Evolutionary conservation across 306 rosid species (phyloP).

Genomic region (Mimosa bimucronata): DNA sequence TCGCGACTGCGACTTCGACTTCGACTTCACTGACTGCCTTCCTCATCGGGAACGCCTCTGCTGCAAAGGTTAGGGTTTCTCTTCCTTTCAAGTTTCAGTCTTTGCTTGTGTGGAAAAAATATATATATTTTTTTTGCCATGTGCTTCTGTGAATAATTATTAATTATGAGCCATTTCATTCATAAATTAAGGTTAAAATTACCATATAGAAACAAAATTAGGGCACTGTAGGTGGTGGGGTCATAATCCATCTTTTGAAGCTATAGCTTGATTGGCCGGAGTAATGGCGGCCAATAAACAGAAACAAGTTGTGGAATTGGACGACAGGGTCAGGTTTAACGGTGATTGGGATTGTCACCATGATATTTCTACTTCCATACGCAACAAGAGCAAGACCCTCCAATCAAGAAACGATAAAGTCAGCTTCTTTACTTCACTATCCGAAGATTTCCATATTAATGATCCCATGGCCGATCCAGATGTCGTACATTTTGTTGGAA

Average conservation of each 20-base stretch:
- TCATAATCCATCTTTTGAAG: no score
- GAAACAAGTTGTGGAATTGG: constrained; percentile 10
- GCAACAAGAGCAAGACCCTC: not conserved
- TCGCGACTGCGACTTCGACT: no score
- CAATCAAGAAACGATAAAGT: constrained; percentile 2
- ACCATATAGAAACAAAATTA: not conserved
- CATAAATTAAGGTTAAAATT: not conserved
- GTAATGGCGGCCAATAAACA: constrained; percentile 12
- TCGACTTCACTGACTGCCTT: not conserved
- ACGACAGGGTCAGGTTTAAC: not conserved
- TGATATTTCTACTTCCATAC: constrained; percentile 29
- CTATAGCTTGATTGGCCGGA: no score
- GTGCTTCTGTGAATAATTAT: no score
- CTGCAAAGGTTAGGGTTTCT: not conserved
- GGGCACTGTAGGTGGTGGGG: not conserved
- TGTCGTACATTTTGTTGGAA: not conserved
- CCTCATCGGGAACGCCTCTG: not conserved
- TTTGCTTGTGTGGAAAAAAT: no score
- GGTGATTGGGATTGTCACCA: constrained; percentile 24
- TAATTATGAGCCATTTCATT: not conserved
- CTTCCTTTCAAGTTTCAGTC: not conserved
- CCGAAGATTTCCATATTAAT: not conserved
- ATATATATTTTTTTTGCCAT: no score
- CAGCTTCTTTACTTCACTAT: constrained; percentile 19
- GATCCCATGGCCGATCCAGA: constrained; percentile 13